Evolutionary conservation across 2,329 filamentous ascomycete species (phyloP), one percentile per base, ranked within the genome.

Genomic region (Amauroascus niger): DNA sequence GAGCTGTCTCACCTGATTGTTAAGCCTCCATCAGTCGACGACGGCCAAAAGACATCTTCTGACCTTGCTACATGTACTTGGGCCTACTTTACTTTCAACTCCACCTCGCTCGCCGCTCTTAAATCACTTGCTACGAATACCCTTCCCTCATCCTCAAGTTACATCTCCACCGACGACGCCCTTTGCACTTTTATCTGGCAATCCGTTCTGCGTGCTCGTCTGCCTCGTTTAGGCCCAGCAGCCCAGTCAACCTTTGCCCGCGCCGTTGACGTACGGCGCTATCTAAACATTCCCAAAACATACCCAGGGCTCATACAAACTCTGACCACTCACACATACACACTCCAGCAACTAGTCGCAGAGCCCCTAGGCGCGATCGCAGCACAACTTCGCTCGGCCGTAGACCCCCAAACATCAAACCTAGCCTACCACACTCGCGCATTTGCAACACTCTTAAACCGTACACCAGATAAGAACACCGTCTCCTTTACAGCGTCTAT

Each of bases 121-220:
- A 80, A 80, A 55, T 41, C 60, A 0, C 32, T 60, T 0, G 74
- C 74, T 2, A 62, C 62, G 6, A 41, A 59, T 8, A 41, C 61
- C 51, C 53, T 62, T 30, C 22, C 49, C 7, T 32, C 55, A 6
- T 32, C 41, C 1, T n/a, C 41, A 30, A 53, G 55, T 1, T 79
- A 70, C 57, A 61, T 80, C 20, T 78, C 77, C 1, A 80, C 77
- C 0, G 77, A 82, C 53, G 79, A 82, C 59, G 68, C 71, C 2
- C 63, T 81, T 13, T 74, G 65, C 1, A 76, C 76, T 0, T 73
- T 80, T 45, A 64, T 79, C 52, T 81, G 75, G 75, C 69, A 76
- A 55, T 68, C 67, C 0, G 59, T 76, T 8, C 64, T 65, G 0
- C 71, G 71, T 28, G 71, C 67, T 0, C 72, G 78, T 13, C 59